Base-by-base conservation (phyloP, 1,139 yeast species). In the Blastobotrys capitulatus region DNA sequence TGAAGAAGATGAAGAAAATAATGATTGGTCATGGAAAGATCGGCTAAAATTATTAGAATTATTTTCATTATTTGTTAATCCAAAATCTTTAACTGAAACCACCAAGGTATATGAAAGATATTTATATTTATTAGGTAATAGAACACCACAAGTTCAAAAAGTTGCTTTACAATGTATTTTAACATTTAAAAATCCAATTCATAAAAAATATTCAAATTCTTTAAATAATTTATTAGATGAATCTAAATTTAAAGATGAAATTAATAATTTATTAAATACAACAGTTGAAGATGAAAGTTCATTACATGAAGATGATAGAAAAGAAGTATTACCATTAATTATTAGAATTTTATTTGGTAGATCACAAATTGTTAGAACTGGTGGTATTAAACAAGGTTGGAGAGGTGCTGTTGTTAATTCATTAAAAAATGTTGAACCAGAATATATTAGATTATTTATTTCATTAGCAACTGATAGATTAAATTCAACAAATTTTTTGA, bases 331-430 rank as follows among this genome's bases (percentile, higher is more conserved):
- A 77, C 94, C 95, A 1, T 64, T 86, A 42, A 77, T 89, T 5
- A 67, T 90, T 44, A 73, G 97, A 55, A 83, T 94, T 26, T 69
- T 94, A 34, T 92, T 84, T 66, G 98, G 98, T 6, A 76, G 95
- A 55, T 88, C 89, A 9, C 95, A 87, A 47, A 56, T 59, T n/a
- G 60, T 66, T 16, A 58, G 60, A 42, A 46, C 58, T 29, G 58
- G 83, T 64, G 88, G 88, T 53, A 79, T 82, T 45, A 86, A 86
- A 60, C 77, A 79, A 53, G 82, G 90, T 22, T 77, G 86, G 57
- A 85, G 88, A 57, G 76, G 76, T 61, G 92, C 97, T 2, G 88
- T 89, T 4, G 73, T 92, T 15, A 75, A 84, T 18, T 74, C 86
- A 1, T 68, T 92, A 47, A 86, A 87, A 26, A 82, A 76, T 54